A percentile compares a stretch with the other conserved stretches of the same genome.
Evolutionary conservation across 208 protist genomes (phyloP).

Genomic region (Leishmania arabica): DNA sequence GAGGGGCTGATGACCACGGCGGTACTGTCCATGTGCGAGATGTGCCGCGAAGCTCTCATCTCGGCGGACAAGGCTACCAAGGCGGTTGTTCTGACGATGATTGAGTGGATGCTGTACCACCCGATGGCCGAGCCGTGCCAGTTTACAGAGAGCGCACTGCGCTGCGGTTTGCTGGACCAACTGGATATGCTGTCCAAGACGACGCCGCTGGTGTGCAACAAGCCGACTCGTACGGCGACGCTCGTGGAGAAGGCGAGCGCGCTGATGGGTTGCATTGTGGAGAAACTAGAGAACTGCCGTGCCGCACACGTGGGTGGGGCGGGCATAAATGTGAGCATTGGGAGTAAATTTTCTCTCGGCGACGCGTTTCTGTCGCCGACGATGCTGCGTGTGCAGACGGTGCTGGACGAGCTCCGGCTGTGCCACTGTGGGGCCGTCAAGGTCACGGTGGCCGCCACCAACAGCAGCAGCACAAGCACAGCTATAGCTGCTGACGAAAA

Average conservation of each 20-base stretch:
- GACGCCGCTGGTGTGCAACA: slow-evolving; percentile 36
- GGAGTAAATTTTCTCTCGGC: slow-evolving; percentile 10
- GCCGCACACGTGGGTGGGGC: neutral
- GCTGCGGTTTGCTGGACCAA: slow-evolving; percentile 69
- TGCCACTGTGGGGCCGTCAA: slow-evolving; percentile 7
- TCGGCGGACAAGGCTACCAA: slow-evolving; percentile 81
- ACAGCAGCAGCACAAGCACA: neutral
- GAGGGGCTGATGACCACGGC: slow-evolving; percentile 44
- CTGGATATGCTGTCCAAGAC: slow-evolving; percentile 49
- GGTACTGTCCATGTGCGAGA: slow-evolving; percentile 81
- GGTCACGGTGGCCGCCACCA: neutral
- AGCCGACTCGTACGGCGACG: slow-evolving; percentile 46
- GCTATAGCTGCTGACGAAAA: neutral
- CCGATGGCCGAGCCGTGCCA: slow-evolving; percentile 46
- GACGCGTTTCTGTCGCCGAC: slow-evolving; percentile 15
- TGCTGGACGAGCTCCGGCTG: slow-evolving; percentile 21
- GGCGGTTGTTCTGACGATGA: slow-evolving; percentile 83
- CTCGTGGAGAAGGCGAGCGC: slow-evolving; percentile 45
- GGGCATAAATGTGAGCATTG: slow-evolving; percentile 10
- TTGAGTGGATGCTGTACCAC: slow-evolving; percentile 79
- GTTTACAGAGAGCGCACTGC: slow-evolving; percentile 53
- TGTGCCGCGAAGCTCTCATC: slow-evolving; percentile 72
- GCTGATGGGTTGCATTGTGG: slow-evolving; percentile 24
- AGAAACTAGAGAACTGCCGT: slow-evolving; percentile 29
- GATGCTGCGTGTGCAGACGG: slow-evolving; percentile 27